Evolutionary conservation across 257 asterid genomes (phyloP).

Genomic region (Jacaranda copaia): DNA sequence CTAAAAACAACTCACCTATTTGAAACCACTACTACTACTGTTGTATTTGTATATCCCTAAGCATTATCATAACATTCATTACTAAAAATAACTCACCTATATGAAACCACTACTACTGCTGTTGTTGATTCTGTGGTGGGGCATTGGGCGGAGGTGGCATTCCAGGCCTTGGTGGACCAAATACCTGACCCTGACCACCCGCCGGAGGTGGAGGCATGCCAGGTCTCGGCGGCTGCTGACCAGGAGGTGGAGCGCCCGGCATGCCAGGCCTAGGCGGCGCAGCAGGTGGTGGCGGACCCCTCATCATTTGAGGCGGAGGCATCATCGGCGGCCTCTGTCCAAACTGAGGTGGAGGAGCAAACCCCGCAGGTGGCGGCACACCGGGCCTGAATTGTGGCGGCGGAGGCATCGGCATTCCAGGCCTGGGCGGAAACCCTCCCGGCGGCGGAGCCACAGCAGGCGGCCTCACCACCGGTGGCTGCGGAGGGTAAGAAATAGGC

Average conservation of each 20-base stretch:
- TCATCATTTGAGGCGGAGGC: conserved; percentile 82
- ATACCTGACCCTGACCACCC: conserved; percentile 67
- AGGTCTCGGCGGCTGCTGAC: conserved; percentile 70
- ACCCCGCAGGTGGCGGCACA: conserved; percentile 62
- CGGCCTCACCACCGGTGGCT: conserved; percentile 66
- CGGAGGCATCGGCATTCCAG: conserved; percentile 68
- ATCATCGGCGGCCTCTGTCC: conserved; percentile 80
- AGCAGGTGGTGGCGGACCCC: conserved; percentile 87
- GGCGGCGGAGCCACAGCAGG: conserved; percentile 64
- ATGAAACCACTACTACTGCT: conserved; percentile 30
- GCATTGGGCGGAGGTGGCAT: conserved; percentile 88
- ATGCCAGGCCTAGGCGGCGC: conserved; percentile 83
- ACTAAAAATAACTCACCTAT: conserved; percentile 36
- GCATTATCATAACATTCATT: background rate
- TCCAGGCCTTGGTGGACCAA: conserved; percentile 90
- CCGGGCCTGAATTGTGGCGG: conserved; percentile 68
- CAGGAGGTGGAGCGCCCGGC: conserved; percentile 74
- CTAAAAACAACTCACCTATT: conserved; percentile 37
- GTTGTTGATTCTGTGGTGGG: conserved; percentile 72
- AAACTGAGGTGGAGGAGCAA: conserved; percentile 70
- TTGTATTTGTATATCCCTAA: conserved; percentile 31
- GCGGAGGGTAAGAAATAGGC: conserved; percentile 69
- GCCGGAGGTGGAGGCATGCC: conserved; percentile 78
- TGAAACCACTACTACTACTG: conserved; percentile 32
- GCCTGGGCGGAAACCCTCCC: conserved; percentile 48